Percentiles rank a stretch among this genome's conserved stretches.
These are phyloP conservation scores for Sutorius australiensis DNA, from an alignment of 768 basidiomycete species.

Conservation along the genomic window DNA sequence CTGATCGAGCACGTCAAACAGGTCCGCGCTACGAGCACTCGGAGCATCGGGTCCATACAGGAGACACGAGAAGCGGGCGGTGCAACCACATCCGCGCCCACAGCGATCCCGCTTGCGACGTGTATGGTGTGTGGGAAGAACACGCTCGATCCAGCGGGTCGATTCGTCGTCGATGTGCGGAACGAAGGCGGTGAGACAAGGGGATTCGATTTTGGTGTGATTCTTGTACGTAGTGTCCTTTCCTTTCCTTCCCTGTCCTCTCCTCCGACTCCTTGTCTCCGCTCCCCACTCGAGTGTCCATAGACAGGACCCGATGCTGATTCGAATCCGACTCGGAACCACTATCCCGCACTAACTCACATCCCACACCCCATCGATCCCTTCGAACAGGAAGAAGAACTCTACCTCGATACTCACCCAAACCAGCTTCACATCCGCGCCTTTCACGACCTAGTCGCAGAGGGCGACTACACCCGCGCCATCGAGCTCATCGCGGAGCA, in stretches of 20 bases:
- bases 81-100: background rate
- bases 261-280: background rate
- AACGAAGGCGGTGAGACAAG: constrained; percentile 26
- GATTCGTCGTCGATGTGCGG: constrained; percentile 24
- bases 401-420: constrained; percentile 16
- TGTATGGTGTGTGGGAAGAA: constrained; percentile 19
- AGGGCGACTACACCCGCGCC: constrained; percentile 19
- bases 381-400: constrained; percentile 21
- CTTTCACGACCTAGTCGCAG: constrained; percentile 24
- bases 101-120: background rate
- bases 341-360: background rate
- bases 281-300: background rate
- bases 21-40: background rate
- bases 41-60: background rate
- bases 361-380: too few species aligned
- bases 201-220: constrained; percentile 26
- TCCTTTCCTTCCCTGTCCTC: background rate
- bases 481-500: constrained; percentile 17
- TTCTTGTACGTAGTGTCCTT: constrained; percentile 18
- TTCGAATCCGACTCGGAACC: background rate
- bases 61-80: background rate
- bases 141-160: constrained; percentile 12
- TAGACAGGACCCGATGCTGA: background rate
- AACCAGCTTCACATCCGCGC: constrained; percentile 17
- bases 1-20: constrained; percentile 21